Conservation (phyloP, 2,329 filamentous ascomycete genomes). For the Ophiostoma sp. region DNA sequence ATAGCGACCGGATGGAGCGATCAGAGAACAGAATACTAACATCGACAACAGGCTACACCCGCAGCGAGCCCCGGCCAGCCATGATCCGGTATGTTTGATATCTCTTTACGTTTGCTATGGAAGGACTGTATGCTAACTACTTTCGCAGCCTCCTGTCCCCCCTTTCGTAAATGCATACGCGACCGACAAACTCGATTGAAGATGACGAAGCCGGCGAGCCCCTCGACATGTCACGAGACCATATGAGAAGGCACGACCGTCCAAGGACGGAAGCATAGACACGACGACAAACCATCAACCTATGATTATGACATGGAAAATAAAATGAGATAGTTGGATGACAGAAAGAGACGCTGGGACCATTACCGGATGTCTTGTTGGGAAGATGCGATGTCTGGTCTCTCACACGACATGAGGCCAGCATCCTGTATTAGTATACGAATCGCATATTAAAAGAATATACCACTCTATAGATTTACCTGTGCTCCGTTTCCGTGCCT, state of each 20-base stretch:
- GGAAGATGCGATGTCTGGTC: background rate
- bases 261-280: background rate
- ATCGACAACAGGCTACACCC: conserved; percentile 73
- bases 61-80: conserved; percentile 86
- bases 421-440: conserved; percentile 26
- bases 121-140: background rate
- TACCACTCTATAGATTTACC: conserved; percentile 25
- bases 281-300: background rate
- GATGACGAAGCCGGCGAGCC: background rate
- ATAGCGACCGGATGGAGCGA: background rate
- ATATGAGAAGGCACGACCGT: background rate
- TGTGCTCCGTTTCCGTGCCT: background rate
- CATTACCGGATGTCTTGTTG: background rate
- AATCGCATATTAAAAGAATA: conserved; percentile 22
- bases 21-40: background rate
- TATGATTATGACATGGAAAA: too few relatives aligned
- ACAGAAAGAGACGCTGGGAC: background rate
- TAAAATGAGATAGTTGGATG: background rate
- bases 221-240: background rate
- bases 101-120: background rate
- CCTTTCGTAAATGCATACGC: conserved; percentile 52
- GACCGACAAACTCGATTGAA: background rate
- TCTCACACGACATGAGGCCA: background rate
- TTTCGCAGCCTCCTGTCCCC: conserved; percentile 59
- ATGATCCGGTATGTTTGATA: conserved; percentile 52